phyloP scores from a whole-genome alignment of 192 early-diverging fungal genomes.

The Coemansia sp. region DNA sequence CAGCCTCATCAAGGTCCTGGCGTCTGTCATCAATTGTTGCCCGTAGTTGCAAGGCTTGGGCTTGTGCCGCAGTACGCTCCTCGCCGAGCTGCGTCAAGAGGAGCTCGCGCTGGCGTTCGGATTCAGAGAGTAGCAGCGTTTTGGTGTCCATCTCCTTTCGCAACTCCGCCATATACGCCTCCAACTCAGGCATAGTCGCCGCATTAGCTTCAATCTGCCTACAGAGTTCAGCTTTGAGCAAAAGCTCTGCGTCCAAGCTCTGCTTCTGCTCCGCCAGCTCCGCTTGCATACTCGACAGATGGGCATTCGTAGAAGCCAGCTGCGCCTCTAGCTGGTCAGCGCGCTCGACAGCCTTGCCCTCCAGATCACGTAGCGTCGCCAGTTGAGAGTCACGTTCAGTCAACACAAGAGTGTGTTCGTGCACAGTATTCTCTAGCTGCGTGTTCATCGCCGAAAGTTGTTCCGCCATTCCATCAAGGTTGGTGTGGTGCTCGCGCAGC shows the following conservation, averaged over 20 bases:
- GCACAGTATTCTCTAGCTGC: background rate
- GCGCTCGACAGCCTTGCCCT: slow-evolving; percentile 1
- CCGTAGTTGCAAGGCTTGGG: background rate
- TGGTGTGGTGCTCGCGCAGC: background rate
- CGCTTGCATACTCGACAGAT: background rate
- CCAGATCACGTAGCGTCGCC: background rate
- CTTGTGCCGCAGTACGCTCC: background rate
- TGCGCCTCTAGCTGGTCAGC: slow-evolving; percentile 12
- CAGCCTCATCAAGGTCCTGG: background rate
- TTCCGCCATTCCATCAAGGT: background rate
- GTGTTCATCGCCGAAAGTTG: background rate
- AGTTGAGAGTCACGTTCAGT: background rate
- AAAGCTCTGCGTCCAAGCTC: background rate
- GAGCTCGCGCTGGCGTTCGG: background rate
- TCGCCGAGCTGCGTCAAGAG: slow-evolving; percentile 12
- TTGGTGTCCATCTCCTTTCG: slow-evolving; percentile 2
- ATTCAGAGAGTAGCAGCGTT: background rate
- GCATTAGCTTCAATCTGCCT: slow-evolving; percentile 20
- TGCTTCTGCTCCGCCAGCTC: background rate
- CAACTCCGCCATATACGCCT: slow-evolving; percentile 15
- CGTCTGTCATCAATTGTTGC: background rate
- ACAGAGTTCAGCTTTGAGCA: slow-evolving; percentile 11
- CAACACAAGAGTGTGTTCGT: background rate
- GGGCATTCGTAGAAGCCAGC: background rate
- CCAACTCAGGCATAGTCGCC: background rate